Evolutionary conservation across 140 eudicot species (phyloP).

Genomic region (Ambrosia hybrid): DNA sequence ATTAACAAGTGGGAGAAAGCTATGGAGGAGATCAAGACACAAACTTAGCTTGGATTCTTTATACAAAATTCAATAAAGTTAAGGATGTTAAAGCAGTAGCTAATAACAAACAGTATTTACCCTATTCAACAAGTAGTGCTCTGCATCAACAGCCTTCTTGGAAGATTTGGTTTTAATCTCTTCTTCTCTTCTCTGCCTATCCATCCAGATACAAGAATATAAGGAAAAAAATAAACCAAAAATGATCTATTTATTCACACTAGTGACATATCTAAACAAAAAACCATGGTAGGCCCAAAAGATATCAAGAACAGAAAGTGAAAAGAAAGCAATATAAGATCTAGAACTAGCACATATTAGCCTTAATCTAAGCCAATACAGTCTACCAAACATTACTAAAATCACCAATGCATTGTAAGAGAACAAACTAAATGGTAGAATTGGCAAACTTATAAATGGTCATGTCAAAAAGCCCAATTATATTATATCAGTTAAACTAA

Average conservation of each 20-base stretch:
- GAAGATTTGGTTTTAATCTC: slow-evolving; percentile 79
- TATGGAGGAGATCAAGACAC: background rate
- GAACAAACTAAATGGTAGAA: background rate
- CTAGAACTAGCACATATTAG: background rate
- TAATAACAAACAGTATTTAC: slow-evolving; percentile 31
- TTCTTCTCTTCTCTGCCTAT: slow-evolving; percentile 92
- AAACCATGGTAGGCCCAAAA: background rate
- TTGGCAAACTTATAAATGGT: background rate
- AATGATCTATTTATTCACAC: background rate
- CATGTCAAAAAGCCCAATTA: background rate
- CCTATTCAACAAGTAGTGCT: slow-evolving; percentile 80
- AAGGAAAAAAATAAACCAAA: slow-evolving; percentile 11
- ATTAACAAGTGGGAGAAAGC: background rate
- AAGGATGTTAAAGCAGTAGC: background rate
- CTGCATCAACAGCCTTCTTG: slow-evolving; percentile 73
- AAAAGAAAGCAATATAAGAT: background rate
- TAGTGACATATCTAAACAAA: background rate
- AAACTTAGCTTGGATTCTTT: no score
- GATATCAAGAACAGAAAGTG: background rate
- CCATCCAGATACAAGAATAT: slow-evolving; percentile 64
- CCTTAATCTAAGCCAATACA: background rate
- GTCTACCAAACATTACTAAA: background rate
- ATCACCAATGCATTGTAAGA: background rate
- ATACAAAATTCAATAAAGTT: background rate
- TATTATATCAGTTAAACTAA: background rate